A percentile compares a stretch with the other conserved stretches of the same genome.
phyloP scores from a whole-genome alignment of 2,329 filamentous ascomycete species.

The Pseudocercospora macadamiae region DNA sequence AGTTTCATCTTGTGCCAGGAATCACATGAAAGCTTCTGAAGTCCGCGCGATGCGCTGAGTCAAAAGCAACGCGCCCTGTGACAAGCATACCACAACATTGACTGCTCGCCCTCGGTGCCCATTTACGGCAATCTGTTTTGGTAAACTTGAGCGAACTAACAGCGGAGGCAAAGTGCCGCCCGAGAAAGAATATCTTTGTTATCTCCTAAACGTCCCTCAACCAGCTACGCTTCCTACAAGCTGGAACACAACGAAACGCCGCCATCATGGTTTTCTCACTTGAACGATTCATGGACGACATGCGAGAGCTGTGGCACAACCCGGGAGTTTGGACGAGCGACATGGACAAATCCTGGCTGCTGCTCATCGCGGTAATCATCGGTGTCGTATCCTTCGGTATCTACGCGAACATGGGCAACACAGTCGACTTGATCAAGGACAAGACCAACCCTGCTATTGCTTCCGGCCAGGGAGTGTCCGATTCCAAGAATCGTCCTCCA shows the following conservation, averaged over 20 bases:
- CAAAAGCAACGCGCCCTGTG: too few species aligned
- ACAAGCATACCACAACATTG: too few species aligned
- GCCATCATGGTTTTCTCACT: not conserved
- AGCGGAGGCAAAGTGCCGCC: too few species aligned
- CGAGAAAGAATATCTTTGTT: too few species aligned
- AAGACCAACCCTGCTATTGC: conserved; percentile 29
- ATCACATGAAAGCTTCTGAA: not conserved
- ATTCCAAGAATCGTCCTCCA: conserved; percentile 32
- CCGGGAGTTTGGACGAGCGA: conserved; percentile 7
- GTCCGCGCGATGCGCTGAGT: too few species aligned
- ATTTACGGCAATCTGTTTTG: conserved; percentile 2
- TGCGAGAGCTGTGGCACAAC: conserved; percentile 2
- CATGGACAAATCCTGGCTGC: conserved; percentile 24
- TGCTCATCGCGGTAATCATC: conserved; percentile 31
- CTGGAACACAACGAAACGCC: not conserved
- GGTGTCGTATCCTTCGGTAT: conserved; percentile 31
- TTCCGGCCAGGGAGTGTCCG: conserved; percentile 23
- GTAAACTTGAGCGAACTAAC: too few species aligned
- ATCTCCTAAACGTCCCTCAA: too few species aligned
- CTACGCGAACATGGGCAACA: conserved; percentile 30
- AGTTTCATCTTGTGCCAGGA: not conserved
- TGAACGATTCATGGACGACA: conserved; percentile 3
- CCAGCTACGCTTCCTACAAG: too few species aligned
- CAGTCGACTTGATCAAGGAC: conserved; percentile 22
- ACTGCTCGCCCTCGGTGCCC: not conserved